Evolutionary conservation across 192 early-diverging fungal species (phyloP), one percentile per base, ranked within the genome.

Genomic region (Kappamyces sp.): DNA sequence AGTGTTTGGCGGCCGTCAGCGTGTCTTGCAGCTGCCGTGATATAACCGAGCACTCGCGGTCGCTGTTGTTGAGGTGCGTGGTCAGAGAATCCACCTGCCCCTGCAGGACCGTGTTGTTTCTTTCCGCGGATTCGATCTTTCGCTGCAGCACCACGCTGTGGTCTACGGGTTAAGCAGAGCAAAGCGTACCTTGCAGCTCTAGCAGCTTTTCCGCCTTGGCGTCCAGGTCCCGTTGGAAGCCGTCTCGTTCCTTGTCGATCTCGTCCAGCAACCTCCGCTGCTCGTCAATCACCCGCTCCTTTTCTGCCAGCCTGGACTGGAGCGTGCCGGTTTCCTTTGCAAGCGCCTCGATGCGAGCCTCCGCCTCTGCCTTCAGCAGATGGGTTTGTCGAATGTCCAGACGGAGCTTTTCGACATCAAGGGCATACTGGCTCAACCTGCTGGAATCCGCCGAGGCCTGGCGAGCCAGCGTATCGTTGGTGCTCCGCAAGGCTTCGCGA

Each of bases 231-330:
- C 47, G 51, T 36, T 67, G 52, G 34, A 42, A 66, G 7, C 34
- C 12, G 52, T 79, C 77, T 5, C 77, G 61, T 38, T 74, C 67
- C 29, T 57, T 39, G 50, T 79, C 77, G 39, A 74, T 49, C 53
- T 72, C 59, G 2, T 49, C 40, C 12, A 79, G 30, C 12, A 76
- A 38, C 8, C 62, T 45, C 33, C 52, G 54, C 29, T 77, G 70
- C 62, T 69, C 65, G 58, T 62, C 57, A 49, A 40, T 11, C 32
- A 11, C 14, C 36, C 15, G 11, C 39, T 47, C 50, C 65, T 59
- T 39, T 64, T 55, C 63, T 69, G 51, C 41, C 63, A 43, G 6
- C 5, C 8, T 30, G 2, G 7, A 14, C 1, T 14, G 14, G 22
- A 22, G 22, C 22, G 22, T 22, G 22, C 22, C 0, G 22, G 22